Evolutionary conservation across 202 grass and related monocot genomes (phyloP), one percentile per base, ranked within the genome.

Genomic region (Musa balbisiana): DNA sequence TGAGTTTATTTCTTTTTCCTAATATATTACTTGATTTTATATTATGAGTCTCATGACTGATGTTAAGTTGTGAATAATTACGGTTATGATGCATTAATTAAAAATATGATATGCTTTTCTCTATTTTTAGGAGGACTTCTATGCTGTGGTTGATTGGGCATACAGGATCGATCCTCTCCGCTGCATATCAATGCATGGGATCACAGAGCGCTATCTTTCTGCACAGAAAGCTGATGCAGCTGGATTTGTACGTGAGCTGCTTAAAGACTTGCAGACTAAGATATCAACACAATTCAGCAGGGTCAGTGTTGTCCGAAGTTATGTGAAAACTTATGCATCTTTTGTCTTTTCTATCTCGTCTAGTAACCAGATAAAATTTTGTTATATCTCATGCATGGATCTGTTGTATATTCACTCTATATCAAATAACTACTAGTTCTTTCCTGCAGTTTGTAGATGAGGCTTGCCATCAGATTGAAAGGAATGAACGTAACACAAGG

Each of bases 181-280:
- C 26, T 99, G 95, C 82, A 99, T 99, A 83, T 99, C 95, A 59
- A 99, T 99, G 95, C 89, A 99, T 87, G 95, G 95, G 43, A 99
- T 95, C 69, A 99, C 95, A 58, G 95, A 99, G 76, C 88, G 89
- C 56, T 99, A 99, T 81, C 89, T 99, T 79, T 99, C 95, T 83
- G 89, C 91, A 77, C 95, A 99, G 83, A 99, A 99, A 88, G 95
- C 91, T 74, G 95, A 99, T 80, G 95, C 95, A 78, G 95, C 95
- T 74, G 91, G 95, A 80, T 99, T 99, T 81, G 95, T 99, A 55
- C 91, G 95, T 49, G 91, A 94, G 79, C 79, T 99, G 51, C 95
- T 99, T 75, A 82, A 99, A 89, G 95, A 99, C 76, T 82, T 99
- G 81, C 88, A 99, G 79, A 88, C 85, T 53, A 99, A 92, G 90